Evolutionary conservation across 768 basidiomycete species (phyloP).

Genomic region (Collybiopsis confluens): DNA sequence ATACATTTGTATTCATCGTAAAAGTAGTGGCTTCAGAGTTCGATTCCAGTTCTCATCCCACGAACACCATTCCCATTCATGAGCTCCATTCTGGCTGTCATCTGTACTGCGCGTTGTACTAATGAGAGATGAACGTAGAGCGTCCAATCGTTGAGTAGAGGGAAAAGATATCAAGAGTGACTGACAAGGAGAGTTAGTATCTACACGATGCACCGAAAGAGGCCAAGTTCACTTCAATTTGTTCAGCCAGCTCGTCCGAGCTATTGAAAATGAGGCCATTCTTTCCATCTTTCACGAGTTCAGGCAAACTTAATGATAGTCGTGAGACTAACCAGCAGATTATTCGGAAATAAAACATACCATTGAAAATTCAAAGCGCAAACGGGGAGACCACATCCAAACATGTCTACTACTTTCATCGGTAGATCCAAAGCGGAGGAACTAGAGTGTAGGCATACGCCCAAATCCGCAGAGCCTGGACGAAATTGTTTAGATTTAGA

Average conservation of each 20-base stretch:
- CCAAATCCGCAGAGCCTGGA: constrained; percentile 85
- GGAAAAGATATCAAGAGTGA: constrained; percentile 60
- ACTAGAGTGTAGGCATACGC: constrained; percentile 86
- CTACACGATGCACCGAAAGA: neutral
- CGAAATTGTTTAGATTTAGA: neutral
- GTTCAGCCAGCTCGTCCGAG: constrained; percentile 63
- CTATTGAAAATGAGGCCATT: constrained; percentile 81
- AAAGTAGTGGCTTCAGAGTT: constrained; percentile 56
- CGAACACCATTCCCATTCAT: constrained; percentile 60
- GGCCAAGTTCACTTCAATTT: constrained; percentile 54
- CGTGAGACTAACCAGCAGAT: constrained; percentile 3
- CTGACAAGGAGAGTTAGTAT: constrained; percentile 27
- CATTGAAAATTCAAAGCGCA: constrained; percentile 85
- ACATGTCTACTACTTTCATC: constrained; percentile 99
- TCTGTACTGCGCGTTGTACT: constrained; percentile 15
- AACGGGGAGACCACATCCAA: constrained; percentile 93
- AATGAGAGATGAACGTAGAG: constrained; percentile 49
- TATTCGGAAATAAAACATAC: constrained; percentile 34
- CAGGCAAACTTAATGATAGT: constrained; percentile 54
- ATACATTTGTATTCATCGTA: constrained; percentile 26
- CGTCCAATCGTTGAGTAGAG: constrained; percentile 39
- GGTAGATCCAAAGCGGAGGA: constrained; percentile 90
- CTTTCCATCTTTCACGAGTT: constrained; percentile 78
- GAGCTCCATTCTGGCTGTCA: constrained; percentile 14
- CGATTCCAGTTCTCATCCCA: constrained; percentile 88